Percentiles rank a stretch among this genome's conserved stretches.
phyloP scores from a whole-genome alignment of 2,329 filamentous ascomycete genomes.

The Fusarium bulbicola region DNA sequence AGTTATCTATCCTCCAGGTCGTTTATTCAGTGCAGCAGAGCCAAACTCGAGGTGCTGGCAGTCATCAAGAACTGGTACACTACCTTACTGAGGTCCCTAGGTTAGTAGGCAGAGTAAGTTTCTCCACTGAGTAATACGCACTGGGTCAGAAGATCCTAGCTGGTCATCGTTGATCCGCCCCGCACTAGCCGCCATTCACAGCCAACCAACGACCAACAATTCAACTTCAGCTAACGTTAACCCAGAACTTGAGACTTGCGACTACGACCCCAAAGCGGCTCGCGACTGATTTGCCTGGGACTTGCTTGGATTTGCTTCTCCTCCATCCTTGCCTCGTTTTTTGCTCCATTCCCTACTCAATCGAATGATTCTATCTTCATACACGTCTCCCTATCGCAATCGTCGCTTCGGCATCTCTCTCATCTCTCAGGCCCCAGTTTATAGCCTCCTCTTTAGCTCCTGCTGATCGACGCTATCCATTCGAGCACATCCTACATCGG shows the following conservation, averaged over 20 bases:
- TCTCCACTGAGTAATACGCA: background rate
- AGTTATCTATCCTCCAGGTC: background rate
- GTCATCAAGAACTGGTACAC: background rate
- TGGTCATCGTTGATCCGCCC: slow-evolving; percentile 43
- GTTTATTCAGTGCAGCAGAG: background rate
- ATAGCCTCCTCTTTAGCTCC: slow-evolving; percentile 15
- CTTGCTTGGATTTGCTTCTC: slow-evolving; percentile 23
- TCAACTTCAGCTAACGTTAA: slow-evolving; percentile 1
- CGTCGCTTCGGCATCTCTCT: background rate
- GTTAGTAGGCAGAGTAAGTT: background rate
- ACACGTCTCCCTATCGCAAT: background rate
- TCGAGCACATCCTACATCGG: slow-evolving; percentile 23
- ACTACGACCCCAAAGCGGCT: slow-evolving; percentile 18
- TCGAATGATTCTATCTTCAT: background rate
- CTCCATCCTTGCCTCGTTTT: slow-evolving; percentile 23
- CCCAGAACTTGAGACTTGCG: slow-evolving; percentile 24
- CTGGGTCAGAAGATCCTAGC: slow-evolving; percentile 18
- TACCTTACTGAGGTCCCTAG: background rate
- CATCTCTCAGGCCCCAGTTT: slow-evolving; percentile 3
- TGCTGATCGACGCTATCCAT: slow-evolving; percentile 23
- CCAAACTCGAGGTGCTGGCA: background rate
- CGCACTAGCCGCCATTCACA: slow-evolving; percentile 10
- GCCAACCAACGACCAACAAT: slow-evolving; percentile 25
- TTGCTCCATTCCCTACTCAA: slow-evolving; percentile 4
- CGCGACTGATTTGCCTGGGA: slow-evolving; percentile 22